A percentile compares a stretch with the other conserved stretches of the same genome.
phyloP scores from a whole-genome alignment of 2,329 filamentous ascomycete species.

The Cercospora brassicicola region DNA sequence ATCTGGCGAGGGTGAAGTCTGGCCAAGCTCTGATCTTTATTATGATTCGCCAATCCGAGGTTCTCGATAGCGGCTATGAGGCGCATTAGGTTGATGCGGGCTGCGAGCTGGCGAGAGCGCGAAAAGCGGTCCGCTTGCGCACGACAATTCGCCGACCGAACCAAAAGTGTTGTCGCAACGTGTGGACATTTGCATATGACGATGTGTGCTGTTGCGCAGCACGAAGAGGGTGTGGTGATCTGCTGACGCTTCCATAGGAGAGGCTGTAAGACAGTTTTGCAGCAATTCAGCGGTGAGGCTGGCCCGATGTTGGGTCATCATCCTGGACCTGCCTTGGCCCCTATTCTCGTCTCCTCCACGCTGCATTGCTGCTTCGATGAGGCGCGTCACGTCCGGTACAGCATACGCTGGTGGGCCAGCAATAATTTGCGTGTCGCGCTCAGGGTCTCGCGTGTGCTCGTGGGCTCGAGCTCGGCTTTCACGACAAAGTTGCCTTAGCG shows the following conservation, averaged over 20 bases:
- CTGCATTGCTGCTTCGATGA: background rate
- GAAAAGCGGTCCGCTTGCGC: constrained; percentile 3
- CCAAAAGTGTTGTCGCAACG: background rate
- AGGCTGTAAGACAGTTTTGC: background rate
- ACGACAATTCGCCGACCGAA: constrained; percentile 8
- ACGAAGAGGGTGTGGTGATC: constrained; percentile 8
- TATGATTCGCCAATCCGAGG: background rate
- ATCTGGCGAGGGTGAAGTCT: background rate
- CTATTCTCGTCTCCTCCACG: background rate
- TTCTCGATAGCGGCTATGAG: constrained; percentile 8
- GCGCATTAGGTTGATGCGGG: background rate
- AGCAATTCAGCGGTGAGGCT: background rate
- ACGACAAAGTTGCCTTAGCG: background rate
- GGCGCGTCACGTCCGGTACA: background rate
- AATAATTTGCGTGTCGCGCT: background rate
- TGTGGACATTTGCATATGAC: background rate
- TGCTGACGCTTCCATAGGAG: background rate
- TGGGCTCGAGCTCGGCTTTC: background rate
- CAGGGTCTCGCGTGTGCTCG: background rate
- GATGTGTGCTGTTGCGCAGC: background rate
- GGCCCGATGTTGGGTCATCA: background rate
- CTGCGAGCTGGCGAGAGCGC: constrained; percentile 1
- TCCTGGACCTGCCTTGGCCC: background rate
- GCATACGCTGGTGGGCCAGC: background rate
- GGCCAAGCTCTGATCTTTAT: background rate